Percentiles rank a stretch among this genome's conserved stretches.
Conservation (phyloP, 2,329 filamentous ascomycete genomes). For the Stylonectria norvegica region DNA sequence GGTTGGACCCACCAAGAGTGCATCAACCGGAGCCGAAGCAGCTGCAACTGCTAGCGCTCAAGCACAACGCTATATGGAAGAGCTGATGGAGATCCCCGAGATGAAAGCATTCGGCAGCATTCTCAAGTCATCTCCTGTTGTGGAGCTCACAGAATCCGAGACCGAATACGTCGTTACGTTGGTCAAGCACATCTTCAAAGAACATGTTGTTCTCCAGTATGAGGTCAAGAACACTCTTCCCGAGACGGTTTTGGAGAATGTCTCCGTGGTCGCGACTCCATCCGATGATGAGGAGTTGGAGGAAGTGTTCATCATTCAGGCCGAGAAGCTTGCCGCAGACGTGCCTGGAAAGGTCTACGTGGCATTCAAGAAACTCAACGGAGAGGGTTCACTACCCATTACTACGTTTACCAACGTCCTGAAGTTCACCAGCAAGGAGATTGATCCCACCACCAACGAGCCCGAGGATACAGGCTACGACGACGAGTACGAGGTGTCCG, state of each 20-base stretch:
- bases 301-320: conserved; percentile 92
- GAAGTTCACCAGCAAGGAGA: conserved; percentile 97
- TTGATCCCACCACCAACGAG: conserved; percentile 89
- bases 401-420: conserved; percentile 87
- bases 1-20: conserved; percentile 69
- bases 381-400: conserved; percentile 72
- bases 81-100: conserved; percentile 85
- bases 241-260: conserved; percentile 85
- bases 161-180: conserved; percentile 94
- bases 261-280: conserved; percentile 77
- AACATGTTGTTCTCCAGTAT: conserved; percentile 92
- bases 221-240: conserved; percentile 96
- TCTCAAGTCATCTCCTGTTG: conserved; percentile 81
- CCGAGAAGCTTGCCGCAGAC: conserved; percentile 75
- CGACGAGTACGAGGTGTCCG: conserved; percentile 95
- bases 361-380: conserved; percentile 80
- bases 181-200: conserved; percentile 97
- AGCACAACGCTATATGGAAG: conserved; percentile 84
- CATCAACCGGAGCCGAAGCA: conserved; percentile 67
- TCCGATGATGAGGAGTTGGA: conserved; percentile 78
- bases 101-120: conserved; percentile 85
- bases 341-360: conserved; percentile 93
- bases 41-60: conserved; percentile 73
- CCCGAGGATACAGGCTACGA: conserved; percentile 92
- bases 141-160: conserved; percentile 94